Evolutionary conservation across 768 basidiomycete genomes (phyloP), one percentile per base, ranked within the genome.

Genomic region (Xanthoconium stramineum): DNA sequence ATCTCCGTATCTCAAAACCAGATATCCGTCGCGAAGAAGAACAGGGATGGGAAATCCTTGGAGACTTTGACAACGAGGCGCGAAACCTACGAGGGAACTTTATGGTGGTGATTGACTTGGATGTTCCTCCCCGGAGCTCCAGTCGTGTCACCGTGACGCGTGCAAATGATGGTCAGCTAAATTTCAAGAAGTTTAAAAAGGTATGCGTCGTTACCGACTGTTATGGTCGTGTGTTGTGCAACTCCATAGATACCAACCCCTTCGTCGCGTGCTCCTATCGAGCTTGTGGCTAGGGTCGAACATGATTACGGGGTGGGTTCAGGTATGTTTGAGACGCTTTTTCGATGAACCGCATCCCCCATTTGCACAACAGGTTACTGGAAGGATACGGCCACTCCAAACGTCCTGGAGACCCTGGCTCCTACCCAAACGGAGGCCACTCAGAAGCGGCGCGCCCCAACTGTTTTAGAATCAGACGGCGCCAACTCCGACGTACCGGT

Each of bases 111-210:
- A 72, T 87, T 32, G 85, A 88, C 56, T 72, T 88, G 75, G 83
- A 85, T 32, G 74, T 86, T 11, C 78, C 73, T 65, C 65, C 47
- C 24, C 76, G 73, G 56, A 63, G 68, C 43, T 61, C 65, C 17
- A 53, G 52, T 40, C 44, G 53, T 13, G 46, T 66, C 65, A 52
- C 55, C 68, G 3, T 66, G 75, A 19, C 81, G 80, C 83, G 51
- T 5, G 38, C 35, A 10, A 53, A 63, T 10, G 74, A 78, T 52
- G 80, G 80, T 2, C 73, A 75, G 46, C 80, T 81, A 0, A 83
- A 92, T 64, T 90, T 84, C 71, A 92, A 92, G 67, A 91, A 85
- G 67, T 92, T 91, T 62, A 88, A 82, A 60, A 84, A 83, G 80
- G 86, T 84, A n/a, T 32, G 76, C 59, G 3, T 50, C 28, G 35